Base-by-base conservation (phyloP, 2,329 filamentous ascomycete species). In the Paramyrothecium roridum region DNA sequence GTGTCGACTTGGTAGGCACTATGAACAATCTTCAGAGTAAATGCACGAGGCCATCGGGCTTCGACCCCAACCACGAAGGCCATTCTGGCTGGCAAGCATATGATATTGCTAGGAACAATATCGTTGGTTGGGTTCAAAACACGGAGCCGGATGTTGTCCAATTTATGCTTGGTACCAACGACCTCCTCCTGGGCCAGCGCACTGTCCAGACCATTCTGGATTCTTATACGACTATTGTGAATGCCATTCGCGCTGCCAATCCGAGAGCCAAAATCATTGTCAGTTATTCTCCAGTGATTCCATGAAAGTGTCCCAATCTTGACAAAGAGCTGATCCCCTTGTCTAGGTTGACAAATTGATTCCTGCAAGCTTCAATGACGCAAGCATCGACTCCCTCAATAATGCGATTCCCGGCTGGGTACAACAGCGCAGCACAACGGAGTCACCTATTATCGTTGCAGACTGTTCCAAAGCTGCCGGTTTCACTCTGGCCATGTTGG, bases 161-260 rank as follows among this genome's bases (percentile, higher is more conserved):
- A 63, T 76, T 76, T 61, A 76, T 76, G 73, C 67, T 78, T 6
- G 76, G 76, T 37, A 78, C 75, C 8, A 76, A 78, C 59, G 75
- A 78, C 58, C 68, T 77, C 3, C 60, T 61, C 13, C 55, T 61
- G 16, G 67, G 69, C 6, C 22, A 33, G 26, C 48, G 48, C 13
- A 50, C 7, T 33, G 48, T 60, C 63, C 8, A 60, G 55, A 30
- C 22, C 23, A 50, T 50, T 50, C 48, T 50, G 10, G 48, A 50
- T 11, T 50, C 48, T 3, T 50, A 50, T 17, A 33, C 21, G 8
- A 50, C 26, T 17, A 50, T 50, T 26, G 22, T 50, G 21, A 50
- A 50, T 20, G 63, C 67, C 10, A 73, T 76, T 65, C 62, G 75
- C 3, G 63, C 61, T 0, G 59, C 63, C 12, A 77, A 75, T 48